Conservation (phyloP, 768 basidiomycete species). For the Lanmaoa rubissima region DNA sequence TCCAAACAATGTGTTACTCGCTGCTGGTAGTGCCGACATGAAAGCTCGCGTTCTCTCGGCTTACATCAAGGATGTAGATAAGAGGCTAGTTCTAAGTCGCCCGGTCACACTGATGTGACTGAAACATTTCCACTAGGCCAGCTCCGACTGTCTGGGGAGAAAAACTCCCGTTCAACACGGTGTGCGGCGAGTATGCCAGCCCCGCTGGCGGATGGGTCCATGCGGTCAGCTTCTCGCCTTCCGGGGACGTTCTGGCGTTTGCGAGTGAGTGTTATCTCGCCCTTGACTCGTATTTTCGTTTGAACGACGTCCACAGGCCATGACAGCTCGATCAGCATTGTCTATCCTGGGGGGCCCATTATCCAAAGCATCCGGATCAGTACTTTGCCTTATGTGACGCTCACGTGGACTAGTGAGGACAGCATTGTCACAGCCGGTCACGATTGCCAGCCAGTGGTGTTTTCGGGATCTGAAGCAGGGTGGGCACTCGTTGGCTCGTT, state of each 20-base stretch:
- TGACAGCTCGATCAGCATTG: slow-evolving; percentile 90
- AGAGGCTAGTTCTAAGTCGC: slow-evolving; percentile 54
- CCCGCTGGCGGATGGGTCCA: slow-evolving; percentile 98
- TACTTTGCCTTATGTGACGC: slow-evolving; percentile 78
- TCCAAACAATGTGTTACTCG: slow-evolving; percentile 96
- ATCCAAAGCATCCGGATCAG: slow-evolving; percentile 73
- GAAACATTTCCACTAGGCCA: slow-evolving; percentile 52
- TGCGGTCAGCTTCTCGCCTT: slow-evolving; percentile 92
- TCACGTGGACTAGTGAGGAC: slow-evolving; percentile 84
- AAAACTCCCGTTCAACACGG: slow-evolving; percentile 94
- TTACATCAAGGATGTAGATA: slow-evolving; percentile 97
- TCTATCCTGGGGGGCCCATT: slow-evolving; percentile 80
- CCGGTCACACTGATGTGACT: not conserved
- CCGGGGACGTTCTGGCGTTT: slow-evolving; percentile 92
- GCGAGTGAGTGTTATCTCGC: slow-evolving; percentile 60
- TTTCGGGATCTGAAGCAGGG: slow-evolving; percentile 68
- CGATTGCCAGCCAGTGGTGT: slow-evolving; percentile 94
- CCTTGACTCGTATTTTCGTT: not conserved
- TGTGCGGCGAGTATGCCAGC: slow-evolving; percentile 91
- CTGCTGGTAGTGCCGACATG: slow-evolving; percentile 96
- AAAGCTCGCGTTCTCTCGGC: slow-evolving; percentile 97
- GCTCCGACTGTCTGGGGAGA: slow-evolving; percentile 94
- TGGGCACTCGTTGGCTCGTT: slow-evolving; percentile 83
- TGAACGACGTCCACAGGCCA: slow-evolving; percentile 59
- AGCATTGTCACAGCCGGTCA: slow-evolving; percentile 90